Base-by-base conservation (phyloP, 257 asterid genomes). In the Lycium barbarum region DNA sequence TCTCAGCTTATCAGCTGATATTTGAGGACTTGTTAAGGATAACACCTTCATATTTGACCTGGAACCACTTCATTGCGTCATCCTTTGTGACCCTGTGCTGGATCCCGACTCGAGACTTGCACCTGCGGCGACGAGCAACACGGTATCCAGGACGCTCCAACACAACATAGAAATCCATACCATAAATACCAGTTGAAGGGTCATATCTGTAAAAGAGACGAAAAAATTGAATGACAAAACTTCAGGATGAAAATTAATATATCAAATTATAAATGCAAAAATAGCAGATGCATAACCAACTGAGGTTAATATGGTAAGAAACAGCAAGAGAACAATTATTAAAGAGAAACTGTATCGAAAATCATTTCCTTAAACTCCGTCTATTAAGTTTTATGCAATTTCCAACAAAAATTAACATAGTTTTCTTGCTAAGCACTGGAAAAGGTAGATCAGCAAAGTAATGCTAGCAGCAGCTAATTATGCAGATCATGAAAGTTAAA, bases 121-220 rank as follows among this genome's bases (percentile, higher is more conserved):
- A 93, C 89, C 97, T 91, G 33, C 97, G 91, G 68, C 95, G 93
- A 40, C 97, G 93, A 13, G 94, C 97, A 22, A 93, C 95, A 9
- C 95, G 88, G 81, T 93, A 93, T n/a, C 97, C 97, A 61, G 97
- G 91, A 55, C 95, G 92, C 82, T 91, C 94, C 90, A 91, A 83
- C 35, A 92, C 95, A 15, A 93, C 92, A 33, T 40, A 93, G 95
- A 93, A 93, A 85, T 93, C 97, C 97, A 93, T 93, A 43, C 97
- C 97, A 66, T 93, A 93, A 55, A 93, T 93, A 73, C 97, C 97
- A 13, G 97, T 93, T 47, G 97, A 93, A 17, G 97, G 97, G 79
- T 93, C 97, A 82, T 93, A 93, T 80, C 97, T 92, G 90, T 0
- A 26, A 0, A 74, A 51, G 0, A 59, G 10, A 26, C n/a, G 18